phyloP scores from a whole-genome alignment of 495 filamentous ascomycete genomes.

The Parathielavia hyrcaniae region DNA sequence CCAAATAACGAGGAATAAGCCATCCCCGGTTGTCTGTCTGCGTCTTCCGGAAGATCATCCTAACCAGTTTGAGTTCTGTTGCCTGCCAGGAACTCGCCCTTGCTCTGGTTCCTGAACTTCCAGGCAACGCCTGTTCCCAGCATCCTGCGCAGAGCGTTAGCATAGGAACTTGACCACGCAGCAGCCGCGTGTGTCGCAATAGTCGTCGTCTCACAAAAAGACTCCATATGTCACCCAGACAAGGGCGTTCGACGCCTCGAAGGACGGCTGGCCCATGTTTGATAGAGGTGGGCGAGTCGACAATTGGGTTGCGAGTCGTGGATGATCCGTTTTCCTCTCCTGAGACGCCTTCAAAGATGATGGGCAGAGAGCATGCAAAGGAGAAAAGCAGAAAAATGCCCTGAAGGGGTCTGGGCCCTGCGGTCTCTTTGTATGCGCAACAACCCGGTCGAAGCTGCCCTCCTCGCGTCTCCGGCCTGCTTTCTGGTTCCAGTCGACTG shows the following conservation, averaged over 20 bases:
- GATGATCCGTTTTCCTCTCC: neutral
- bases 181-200: neutral
- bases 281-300: neutral
- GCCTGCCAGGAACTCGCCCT: constrained; percentile 60
- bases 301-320: neutral
- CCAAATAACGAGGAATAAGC: neutral
- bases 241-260: constrained; percentile 64
- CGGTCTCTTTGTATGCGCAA: neutral
- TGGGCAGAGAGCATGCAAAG: neutral
- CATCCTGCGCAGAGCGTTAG: constrained; percentile 39
- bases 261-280: constrained; percentile 62
- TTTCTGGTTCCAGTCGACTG: neutral
- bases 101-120: constrained; percentile 60
- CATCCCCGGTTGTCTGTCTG: constrained; percentile 10
- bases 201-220: constrained; percentile 54
- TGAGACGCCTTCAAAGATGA: neutral
- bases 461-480: neutral
- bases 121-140: constrained; percentile 62
- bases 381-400: neutral
- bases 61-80: constrained; percentile 74
- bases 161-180: neutral
- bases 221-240: constrained; percentile 67
- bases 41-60: constrained; percentile 24
- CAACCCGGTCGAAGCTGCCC: too few relatives aligned
- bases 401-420: neutral